Base-by-base conservation (phyloP, 164 flowering plant species). In the Stephania cephalantha region DNA sequence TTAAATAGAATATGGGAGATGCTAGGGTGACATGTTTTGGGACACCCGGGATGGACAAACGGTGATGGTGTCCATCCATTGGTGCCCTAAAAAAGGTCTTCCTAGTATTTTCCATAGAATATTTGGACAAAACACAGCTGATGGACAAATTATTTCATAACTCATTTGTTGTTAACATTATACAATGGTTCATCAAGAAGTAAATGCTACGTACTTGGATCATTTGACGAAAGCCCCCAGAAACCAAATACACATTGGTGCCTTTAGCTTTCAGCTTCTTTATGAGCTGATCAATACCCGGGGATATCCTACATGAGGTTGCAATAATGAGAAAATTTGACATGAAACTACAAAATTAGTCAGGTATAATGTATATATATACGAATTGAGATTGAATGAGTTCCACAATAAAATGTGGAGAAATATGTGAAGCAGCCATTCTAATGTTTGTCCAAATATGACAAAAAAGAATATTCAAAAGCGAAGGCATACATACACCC, bases 221-320 rank as follows among this genome's bases (percentile, higher is more conserved):
- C 98, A 96, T 96, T 83, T 96, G 99, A 70, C 97, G 93, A 73
- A 96, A 94, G 75, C 99, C 99, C 81, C 99, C 99, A 68, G 99
- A 96, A 72, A 96, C 78, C 75, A 94, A 81, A 83, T 92, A 92
- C 42, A 94, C 93, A 71, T 82, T 78, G 9, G 71, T 88, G 44
- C 85, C 83, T 17, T 82, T 86, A 25, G 88, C 87, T 79, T 87
- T 88, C 74, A 96, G 87, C 85, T 88, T 93, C 84, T 85, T 84
- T 68, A 96, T 84, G 78, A 96, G 81, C 52, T 86, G 87, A 75
- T 84, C 89, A 74, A 96, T 94, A 76, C 97, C 97, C 30, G 98
- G 97, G 81, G 98, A 90, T 78, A 96, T 79, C 85, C 99, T 96
- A 76, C 72, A 83, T 18, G n/a, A 58, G 20, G n/a, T 3, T 58